phyloP scores from a whole-genome alignment of 106 monocot species.

The Posidonia australis region DNA sequence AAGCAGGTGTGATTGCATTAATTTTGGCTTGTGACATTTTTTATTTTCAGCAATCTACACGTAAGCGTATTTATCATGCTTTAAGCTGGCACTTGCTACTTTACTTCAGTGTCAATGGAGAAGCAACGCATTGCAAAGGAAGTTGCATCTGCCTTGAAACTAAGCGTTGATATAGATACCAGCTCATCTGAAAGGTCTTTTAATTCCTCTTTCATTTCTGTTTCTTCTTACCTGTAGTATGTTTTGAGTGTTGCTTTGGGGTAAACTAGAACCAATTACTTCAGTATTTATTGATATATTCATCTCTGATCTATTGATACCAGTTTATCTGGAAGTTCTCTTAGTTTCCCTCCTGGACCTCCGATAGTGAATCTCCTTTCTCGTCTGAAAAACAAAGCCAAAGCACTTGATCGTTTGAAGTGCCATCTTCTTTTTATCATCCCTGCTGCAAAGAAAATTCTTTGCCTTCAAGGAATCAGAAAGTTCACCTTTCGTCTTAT shows the following conservation, averaged over 20 bases:
- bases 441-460: too few species aligned
- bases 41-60: background rate
- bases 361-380: too few species aligned
- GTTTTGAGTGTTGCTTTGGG: background rate
- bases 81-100: background rate
- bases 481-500: too few species aligned
- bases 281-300: too few species aligned
- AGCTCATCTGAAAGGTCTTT: slow-evolving; percentile 56
- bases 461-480: too few species aligned
- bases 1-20: slow-evolving; percentile 48
- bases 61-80: background rate
- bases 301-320: too few species aligned
- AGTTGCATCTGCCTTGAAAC: slow-evolving; percentile 86
- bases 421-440: too few species aligned
- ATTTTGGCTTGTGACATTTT: background rate
- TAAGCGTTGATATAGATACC: slow-evolving; percentile 77
- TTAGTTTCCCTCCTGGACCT: too few species aligned
- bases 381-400: too few species aligned
- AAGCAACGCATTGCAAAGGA: slow-evolving; percentile 90
- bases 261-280: background rate
- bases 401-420: too few species aligned
- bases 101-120: slow-evolving; percentile 53
- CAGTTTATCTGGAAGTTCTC: too few species aligned
- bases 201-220: background rate
- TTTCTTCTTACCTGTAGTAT: background rate